Conservation (phyloP, 345 rosid species). For the Populus ilicifolia region DNA sequence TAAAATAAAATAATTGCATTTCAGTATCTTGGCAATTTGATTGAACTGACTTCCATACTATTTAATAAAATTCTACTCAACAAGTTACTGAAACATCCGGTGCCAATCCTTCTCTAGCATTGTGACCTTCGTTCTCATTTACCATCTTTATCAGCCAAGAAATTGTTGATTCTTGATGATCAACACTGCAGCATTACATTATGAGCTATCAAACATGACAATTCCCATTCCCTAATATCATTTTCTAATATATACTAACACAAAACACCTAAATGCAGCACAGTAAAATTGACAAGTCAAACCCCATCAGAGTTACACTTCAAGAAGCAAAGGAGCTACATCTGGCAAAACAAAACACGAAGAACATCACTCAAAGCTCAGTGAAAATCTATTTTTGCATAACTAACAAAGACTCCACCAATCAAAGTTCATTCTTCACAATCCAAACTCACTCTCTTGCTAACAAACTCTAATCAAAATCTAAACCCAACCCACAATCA, state of each 20-base stretch:
- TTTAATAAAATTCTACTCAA: neutral
- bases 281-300: neutral
- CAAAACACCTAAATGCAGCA: neutral
- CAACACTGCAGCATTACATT: neutral
- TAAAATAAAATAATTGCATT: neutral
- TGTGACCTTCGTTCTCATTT: neutral
- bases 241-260: neutral
- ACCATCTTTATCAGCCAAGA: neutral
- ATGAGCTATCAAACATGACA: neutral
- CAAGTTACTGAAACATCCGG: neutral
- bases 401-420: conserved; percentile 9
- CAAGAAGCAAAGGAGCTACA: neutral
- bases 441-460: conserved; percentile 7
- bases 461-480: neutral
- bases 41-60: neutral
- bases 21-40: neutral
- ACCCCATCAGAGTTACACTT: neutral
- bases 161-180: neutral
- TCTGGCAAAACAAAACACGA: neutral
- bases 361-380: neutral
- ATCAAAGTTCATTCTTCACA: conserved; percentile 8
- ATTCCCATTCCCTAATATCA: neutral
- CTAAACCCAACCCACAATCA: conserved; percentile 4
- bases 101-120: neutral
- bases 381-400: neutral